These are phyloP conservation scores for Tardiomyces blankii DNA, from an alignment of 1,139 yeast genomes.

Conservation along the genomic window DNA sequence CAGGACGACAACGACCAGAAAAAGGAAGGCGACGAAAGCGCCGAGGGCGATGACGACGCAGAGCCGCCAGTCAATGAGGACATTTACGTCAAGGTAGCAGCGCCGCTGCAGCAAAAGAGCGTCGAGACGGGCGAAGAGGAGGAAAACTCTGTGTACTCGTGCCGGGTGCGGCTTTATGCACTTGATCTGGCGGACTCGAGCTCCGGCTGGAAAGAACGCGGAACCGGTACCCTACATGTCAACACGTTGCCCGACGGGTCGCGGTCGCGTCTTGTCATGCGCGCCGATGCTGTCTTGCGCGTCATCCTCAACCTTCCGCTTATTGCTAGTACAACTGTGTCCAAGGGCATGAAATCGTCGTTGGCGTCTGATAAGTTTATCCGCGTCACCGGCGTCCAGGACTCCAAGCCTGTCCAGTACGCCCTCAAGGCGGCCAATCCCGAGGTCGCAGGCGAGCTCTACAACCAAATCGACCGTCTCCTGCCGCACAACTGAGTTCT, in stretches of 20 bases:
- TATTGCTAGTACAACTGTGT: slow-evolving; percentile 42
- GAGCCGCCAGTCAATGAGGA: slow-evolving; percentile 4
- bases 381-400: slow-evolving; percentile 50
- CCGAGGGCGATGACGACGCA: slow-evolving; percentile 4
- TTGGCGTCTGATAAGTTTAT: slow-evolving; percentile 67
- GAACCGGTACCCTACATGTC: slow-evolving; percentile 76
- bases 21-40: neutral
- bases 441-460: slow-evolving; percentile 49
- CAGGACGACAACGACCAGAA: neutral
- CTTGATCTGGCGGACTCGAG: slow-evolving; percentile 43
- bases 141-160: slow-evolving; percentile 57
- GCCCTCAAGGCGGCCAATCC: slow-evolving; percentile 63
- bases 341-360: slow-evolving; percentile 80
- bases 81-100: slow-evolving; percentile 16
- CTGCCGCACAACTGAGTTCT: no score
- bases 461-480: slow-evolving; percentile 20
- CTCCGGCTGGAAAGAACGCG: slow-evolving; percentile 94
- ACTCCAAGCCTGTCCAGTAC: slow-evolving; percentile 66
- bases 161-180: slow-evolving; percentile 73
- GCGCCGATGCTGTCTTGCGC: slow-evolving; percentile 77
- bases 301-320: slow-evolving; percentile 74
- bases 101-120: slow-evolving; percentile 19
- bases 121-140: slow-evolving; percentile 85
- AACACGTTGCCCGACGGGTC: slow-evolving; percentile 40
- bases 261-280: slow-evolving; percentile 65